Percentiles rank a stretch among this genome's conserved stretches.
Evolutionary conservation across 1,139 yeast species (phyloP).

Genomic region (Torulaspora pretoriensis): DNA sequence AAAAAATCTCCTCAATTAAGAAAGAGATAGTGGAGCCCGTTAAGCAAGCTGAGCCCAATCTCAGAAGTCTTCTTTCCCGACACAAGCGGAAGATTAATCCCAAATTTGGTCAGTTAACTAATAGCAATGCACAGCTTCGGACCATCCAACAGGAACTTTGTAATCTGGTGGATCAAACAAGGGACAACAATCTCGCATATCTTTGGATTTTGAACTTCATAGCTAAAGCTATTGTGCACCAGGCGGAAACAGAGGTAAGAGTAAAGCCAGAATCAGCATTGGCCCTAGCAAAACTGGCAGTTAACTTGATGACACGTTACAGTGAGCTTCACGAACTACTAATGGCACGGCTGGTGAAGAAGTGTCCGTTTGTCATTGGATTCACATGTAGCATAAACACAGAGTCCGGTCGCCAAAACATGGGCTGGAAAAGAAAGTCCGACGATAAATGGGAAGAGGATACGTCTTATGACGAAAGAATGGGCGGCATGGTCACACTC

Average conservation of each 20-base stretch:
- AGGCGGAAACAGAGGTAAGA: constrained; percentile 88
- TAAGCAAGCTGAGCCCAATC: constrained; percentile 42
- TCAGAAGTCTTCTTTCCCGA: constrained; percentile 40
- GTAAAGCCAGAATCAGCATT: constrained; percentile 74
- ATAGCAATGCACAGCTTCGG: constrained; percentile 56
- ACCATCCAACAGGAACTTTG: constrained; percentile 51
- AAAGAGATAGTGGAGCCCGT: constrained; percentile 50
- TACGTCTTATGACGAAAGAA: constrained; percentile 72
- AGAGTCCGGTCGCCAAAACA: constrained; percentile 71
- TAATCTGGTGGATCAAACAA: constrained; percentile 46
- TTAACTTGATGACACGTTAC: constrained; percentile 50
- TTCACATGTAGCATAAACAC: constrained; percentile 70
- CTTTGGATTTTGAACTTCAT: constrained; percentile 75
- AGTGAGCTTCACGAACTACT: constrained; percentile 66
- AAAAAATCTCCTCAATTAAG: constrained; percentile 59
- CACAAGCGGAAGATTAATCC: constrained; percentile 77
- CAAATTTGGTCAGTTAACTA: constrained; percentile 85
- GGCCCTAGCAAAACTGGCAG: constrained; percentile 70
- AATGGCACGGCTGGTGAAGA: constrained; percentile 79
- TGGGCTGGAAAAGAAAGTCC: constrained; percentile 78
- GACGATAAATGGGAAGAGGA: constrained; percentile 75
- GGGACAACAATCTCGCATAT: constrained; percentile 48
- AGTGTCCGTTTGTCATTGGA: constrained; percentile 87
- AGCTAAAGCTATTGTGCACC: constrained; percentile 81
- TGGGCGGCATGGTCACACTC: constrained; percentile 78